These are phyloP conservation scores for Pleurotus salmoneostramineus DNA, from an alignment of 768 basidiomycete species.

Conservation along the genomic window DNA sequence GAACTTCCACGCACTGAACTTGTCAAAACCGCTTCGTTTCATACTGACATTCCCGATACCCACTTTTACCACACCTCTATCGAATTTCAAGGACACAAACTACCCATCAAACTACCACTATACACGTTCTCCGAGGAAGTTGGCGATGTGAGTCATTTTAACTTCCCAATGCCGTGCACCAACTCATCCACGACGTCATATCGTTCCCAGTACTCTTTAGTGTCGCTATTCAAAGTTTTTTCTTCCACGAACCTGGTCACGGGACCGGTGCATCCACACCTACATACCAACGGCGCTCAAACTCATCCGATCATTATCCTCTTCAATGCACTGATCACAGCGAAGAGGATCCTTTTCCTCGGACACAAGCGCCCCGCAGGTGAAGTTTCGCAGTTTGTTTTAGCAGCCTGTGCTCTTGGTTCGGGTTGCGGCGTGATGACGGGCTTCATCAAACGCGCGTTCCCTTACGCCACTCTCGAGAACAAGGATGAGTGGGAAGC, in stretches of 20 bases:
- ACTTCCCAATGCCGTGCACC: neutral
- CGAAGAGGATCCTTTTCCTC: slow-evolving; percentile 72
- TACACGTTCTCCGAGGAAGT: slow-evolving; percentile 70
- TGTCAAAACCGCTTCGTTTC: slow-evolving; percentile 25
- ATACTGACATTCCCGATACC: slow-evolving; percentile 40
- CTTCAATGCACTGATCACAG: slow-evolving; percentile 76
- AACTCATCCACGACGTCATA: neutral
- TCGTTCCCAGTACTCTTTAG: slow-evolving; percentile 60
- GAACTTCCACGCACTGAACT: slow-evolving; percentile 22
- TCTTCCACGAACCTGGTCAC: slow-evolving; percentile 19
- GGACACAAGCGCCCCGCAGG: slow-evolving; percentile 68
- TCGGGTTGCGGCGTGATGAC: slow-evolving; percentile 65
- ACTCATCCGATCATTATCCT: slow-evolving; percentile 75
- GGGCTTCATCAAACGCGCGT: slow-evolving; percentile 67
- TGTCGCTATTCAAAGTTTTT: slow-evolving; percentile 51
- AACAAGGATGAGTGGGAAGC: slow-evolving; percentile 64
- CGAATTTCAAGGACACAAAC: slow-evolving; percentile 51
- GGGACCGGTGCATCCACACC: slow-evolving; percentile 63
- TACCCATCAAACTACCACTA: slow-evolving; percentile 70
- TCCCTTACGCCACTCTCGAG: slow-evolving; percentile 71
- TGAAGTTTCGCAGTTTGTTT: slow-evolving; percentile 65
- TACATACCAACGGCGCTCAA: slow-evolving; percentile 67
- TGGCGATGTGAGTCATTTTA: slow-evolving; percentile 51
- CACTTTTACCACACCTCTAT: slow-evolving; percentile 73
- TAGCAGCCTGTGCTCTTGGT: slow-evolving; percentile 71